Conservation (phyloP, 768 basidiomycete genomes). For the Agaricus blazei region DNA sequence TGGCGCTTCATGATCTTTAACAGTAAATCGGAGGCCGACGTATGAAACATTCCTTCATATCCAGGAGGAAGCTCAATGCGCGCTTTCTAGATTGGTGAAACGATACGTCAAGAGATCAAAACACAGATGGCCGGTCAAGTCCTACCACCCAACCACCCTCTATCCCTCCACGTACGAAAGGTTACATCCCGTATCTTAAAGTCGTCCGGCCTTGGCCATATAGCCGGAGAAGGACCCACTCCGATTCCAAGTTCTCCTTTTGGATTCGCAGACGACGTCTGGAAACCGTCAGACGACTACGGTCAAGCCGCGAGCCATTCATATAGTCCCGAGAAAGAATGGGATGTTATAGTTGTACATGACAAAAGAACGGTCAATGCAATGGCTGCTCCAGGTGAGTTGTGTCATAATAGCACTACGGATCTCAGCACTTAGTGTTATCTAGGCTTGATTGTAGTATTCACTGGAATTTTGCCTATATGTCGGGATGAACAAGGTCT, state of each 20-base stretch:
- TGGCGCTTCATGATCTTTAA: slow-evolving; percentile 85
- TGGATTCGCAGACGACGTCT: slow-evolving; percentile 23
- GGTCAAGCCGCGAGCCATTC: slow-evolving; percentile 14
- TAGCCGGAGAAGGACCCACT: slow-evolving; percentile 31
- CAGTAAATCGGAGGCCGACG: slow-evolving; percentile 43
- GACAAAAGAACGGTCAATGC: slow-evolving; percentile 72
- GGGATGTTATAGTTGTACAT: slow-evolving; percentile 76
- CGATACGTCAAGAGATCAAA: slow-evolving; percentile 36
- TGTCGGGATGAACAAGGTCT: slow-evolving; percentile 76
- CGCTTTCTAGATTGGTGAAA: slow-evolving; percentile 35
- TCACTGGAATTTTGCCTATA: slow-evolving; percentile 82
- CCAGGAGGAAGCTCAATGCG: not conserved
- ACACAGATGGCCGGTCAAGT: slow-evolving; percentile 47
- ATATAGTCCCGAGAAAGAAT: slow-evolving; percentile 37
- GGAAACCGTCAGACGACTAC: slow-evolving; percentile 29
- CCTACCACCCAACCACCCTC: slow-evolving; percentile 62
- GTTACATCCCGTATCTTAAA: slow-evolving; percentile 67
- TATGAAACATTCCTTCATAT: slow-evolving; percentile 20
- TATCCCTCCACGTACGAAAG: slow-evolving; percentile 61
- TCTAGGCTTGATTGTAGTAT: slow-evolving; percentile 75
- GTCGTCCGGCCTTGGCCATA: slow-evolving; percentile 64
- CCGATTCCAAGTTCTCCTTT: slow-evolving; percentile 16
- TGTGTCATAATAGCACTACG: not conserved
- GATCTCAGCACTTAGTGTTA: not conserved
- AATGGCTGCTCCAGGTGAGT: slow-evolving; percentile 63